Evolutionary conservation across 768 basidiomycete species (phyloP), one percentile per base, ranked within the genome.

Genomic region (Bullera alba): DNA sequence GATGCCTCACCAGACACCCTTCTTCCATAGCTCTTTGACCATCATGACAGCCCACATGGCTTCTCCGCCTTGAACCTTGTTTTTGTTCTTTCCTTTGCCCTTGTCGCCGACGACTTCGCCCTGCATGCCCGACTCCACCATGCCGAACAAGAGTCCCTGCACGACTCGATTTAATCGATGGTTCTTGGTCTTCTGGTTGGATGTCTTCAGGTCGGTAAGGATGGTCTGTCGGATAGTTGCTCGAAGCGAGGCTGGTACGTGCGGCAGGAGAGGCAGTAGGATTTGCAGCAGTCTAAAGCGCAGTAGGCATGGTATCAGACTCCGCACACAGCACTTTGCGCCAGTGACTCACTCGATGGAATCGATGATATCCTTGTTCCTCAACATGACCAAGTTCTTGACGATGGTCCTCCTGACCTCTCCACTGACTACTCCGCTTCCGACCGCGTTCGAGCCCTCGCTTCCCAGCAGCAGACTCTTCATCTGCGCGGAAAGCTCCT

Each of bases 21-120:
- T 96, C 67, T 80, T 80, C 95, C 93, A 97, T 14, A 97, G 77
- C 62, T 97, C 91, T 71, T 87, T 86, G 16, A 89, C 87, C 47
- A 97, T 74, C 36, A 92, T 84, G 43, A 99, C 83, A 3, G 95
- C 93, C 92, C 93, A 97, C 83, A 95, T 86, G 2, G 92, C 91
- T 61, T 96, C 95, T 27, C 89, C 86, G 1, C 83, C 81, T 30
- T 68, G 73, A 42, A 67, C 65, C 44, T 72, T 71, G 16, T 47
- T 49, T 17, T 58, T 60, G 6, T 62, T 61, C 10, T 56, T 54
- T 42, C 76, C 77, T 37, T 63, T 65, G 3, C 84, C 90, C 70
- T 89, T 91, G 76, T 91, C 83, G 10, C 88, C 86, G 15, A 82
- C 68, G 15, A 89, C 81, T 60, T 88, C 83, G 0, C 77, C 83